Evolutionary conservation across 2,329 filamentous ascomycete species (phyloP), one percentile per base, ranked within the genome.

Genomic region (Phaeosphaeriaceae sp.): DNA sequence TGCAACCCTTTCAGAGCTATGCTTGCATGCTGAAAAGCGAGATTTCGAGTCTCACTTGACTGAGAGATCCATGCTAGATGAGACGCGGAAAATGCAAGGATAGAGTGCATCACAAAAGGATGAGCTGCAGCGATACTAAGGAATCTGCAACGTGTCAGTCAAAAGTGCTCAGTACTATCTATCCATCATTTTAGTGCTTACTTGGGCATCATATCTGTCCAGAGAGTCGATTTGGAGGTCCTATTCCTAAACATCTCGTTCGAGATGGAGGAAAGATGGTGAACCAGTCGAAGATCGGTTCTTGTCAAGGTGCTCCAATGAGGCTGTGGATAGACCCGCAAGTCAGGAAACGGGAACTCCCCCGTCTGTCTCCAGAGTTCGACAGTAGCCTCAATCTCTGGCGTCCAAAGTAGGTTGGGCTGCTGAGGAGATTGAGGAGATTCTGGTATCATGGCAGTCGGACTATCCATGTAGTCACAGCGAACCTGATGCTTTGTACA

Each of bases 401-500:
- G 87, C 34, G 89, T 92, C 87, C 92, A 95, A 72, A 94, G 85
- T 45, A 97, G 83, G 61, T 85, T 81, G 16, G 83, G 79, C 53
- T 80, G 77, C 55, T 81, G 79, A 37, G 80, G 78, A 54, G 79
- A 76, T 50, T 74, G 75, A 43, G 77, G 72, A 48, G 76, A 77
- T 56, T 81, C 81, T 58, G 83, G 81, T 41, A 77, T 76, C 53
- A 89, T 86, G 49, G 87, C 81, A 37, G 84, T 81, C 40, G 89
- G 84, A 68, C 87, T 86, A 71, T 97, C 92, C 82, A 96, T 95
- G 79, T 97, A 99, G 65, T 96, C 94, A 77, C 94, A 99, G 68
- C 92, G 89, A 66, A 95, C 94, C 79, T 97, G 96, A 78, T 99
- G 94, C 78, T 97, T 99, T 54, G 93, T 97, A 77, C 94, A 99